A percentile compares a stretch with the other conserved stretches of the same genome.
Evolutionary conservation across 2,329 filamentous ascomycete species (phyloP).

Genomic region (Epichloe scottii): DNA sequence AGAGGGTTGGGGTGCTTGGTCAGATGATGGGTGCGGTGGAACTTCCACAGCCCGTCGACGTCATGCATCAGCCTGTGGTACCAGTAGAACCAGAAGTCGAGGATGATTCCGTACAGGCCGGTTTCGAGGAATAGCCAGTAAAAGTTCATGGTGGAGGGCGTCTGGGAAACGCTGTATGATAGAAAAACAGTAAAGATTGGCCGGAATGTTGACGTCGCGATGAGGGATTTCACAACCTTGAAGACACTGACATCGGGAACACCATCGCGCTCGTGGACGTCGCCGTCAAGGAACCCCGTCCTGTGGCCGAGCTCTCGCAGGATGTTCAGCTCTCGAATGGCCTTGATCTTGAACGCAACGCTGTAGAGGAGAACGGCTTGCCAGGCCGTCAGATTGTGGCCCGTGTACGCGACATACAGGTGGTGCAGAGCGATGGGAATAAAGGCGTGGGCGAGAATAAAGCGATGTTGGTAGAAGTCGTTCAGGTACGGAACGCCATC

Average conservation of each 20-base stretch:
- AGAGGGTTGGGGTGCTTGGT: constrained; percentile 7
- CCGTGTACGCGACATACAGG: constrained; percentile 4
- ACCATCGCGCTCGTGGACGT: constrained; percentile 6
- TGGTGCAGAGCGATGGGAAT: constrained; percentile 5
- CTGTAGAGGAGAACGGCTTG: constrained; percentile 5
- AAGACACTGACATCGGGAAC: constrained; percentile 4
- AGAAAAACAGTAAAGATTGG: constrained; percentile 4
- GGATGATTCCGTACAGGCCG: constrained; percentile 2
- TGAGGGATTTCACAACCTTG: constrained; percentile 1
- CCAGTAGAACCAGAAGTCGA: constrained; percentile 8
- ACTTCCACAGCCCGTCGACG: constrained; percentile 4
- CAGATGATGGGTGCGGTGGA: constrained; percentile 6
- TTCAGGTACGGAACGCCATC: constrained; percentile 4
- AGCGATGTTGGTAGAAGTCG: constrained; percentile 5
- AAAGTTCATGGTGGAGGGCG: constrained; percentile 2
- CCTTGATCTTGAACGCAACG: constrained; percentile 4
- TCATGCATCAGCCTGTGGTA: constrained; percentile 7
- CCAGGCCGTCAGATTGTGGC: constrained; percentile 4
- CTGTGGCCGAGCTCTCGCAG: constrained; percentile 2
- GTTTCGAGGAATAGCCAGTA: background rate
- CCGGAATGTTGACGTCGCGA: constrained; percentile 3
- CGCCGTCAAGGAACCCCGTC: constrained; percentile 5
- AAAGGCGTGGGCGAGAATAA: constrained; percentile 5
- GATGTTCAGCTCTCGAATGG: constrained; percentile 5
- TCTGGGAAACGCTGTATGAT: background rate